These are phyloP conservation scores for Fomitopsis pinicola DNA, from an alignment of 1,284 basidiomycete genomes.

Conservation along the genomic window DNA sequence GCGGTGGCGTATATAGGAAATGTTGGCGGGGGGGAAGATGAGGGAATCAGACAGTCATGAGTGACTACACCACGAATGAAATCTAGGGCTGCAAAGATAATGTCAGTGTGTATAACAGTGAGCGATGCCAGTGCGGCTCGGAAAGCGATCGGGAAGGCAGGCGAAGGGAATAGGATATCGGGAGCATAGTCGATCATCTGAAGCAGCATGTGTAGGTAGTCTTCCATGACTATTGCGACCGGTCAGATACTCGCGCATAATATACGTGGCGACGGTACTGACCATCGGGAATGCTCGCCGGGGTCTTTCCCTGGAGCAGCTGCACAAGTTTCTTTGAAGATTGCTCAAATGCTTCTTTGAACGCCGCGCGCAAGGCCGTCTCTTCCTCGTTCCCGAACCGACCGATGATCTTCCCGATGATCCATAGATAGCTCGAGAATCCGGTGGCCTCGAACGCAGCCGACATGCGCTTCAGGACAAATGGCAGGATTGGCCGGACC, in stretches of 20 bases:
- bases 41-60: conserved; percentile 60
- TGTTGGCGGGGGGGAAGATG: conserved; percentile 53
- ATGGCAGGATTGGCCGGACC: conserved; percentile 65
- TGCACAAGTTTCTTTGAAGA: conserved; percentile 68
- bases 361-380: conserved; percentile 45
- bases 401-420: conserved; percentile 79
- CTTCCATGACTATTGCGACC: conserved; percentile 77
- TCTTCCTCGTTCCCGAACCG: conserved; percentile 69
- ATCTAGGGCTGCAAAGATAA: conserved; percentile 80
- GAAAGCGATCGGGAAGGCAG: conserved; percentile 73
- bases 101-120: conserved; percentile 76
- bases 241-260: neutral
- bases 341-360: conserved; percentile 69
- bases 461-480: conserved; percentile 75
- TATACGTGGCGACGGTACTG: conserved; percentile 20
- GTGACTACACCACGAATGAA: conserved; percentile 71
- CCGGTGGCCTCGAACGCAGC: conserved; percentile 79
- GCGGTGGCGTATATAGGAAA: conserved; percentile 59
- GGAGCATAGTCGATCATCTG: conserved; percentile 70
- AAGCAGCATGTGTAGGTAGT: conserved; percentile 84
- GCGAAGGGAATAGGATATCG: conserved; percentile 73
- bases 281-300: conserved; percentile 82
- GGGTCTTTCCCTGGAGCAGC: conserved; percentile 62
- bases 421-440: conserved; percentile 91
- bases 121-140: conserved; percentile 73